Evolutionary conservation across 2,329 filamentous ascomycete genomes (phyloP), one percentile per base, ranked within the genome.

Genomic region (Leptographium lundbergii): DNA sequence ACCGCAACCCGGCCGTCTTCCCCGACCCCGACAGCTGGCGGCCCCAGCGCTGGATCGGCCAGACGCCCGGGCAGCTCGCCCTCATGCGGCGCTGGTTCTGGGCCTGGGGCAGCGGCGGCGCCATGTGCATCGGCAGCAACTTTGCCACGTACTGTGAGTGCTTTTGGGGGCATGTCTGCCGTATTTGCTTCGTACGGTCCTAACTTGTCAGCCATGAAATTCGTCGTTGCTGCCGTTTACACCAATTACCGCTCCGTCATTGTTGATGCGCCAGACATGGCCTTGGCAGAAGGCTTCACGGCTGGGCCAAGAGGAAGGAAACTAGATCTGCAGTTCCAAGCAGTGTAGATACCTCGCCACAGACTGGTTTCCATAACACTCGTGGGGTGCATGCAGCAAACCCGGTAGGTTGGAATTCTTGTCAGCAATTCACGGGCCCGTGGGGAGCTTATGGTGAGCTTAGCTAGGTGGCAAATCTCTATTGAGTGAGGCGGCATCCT

Each of bases 51-150:
- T 59, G 57, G 57, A 32, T 59, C 14, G 34, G 47, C 32, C 50
- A 58, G 57, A 54, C 57, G n/a, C 25, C 55, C 39, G 55, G 39
- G 45, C 45, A 57, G 47, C 56, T 51, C 19, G 27, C 56, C 45
- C 47, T 57, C n/a, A 57, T 57, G 56, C 56, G 56, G 10, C 56
- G 45, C 45, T 57, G 56, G 56, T 57, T 57, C 56, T 57, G 56
- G 56, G 56, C 56, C 29, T 57, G 56, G 56, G 42, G 56, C 17
- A 57, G 56, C 29, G 56, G 56, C 19, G 47, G 45, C 24, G 45
- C 56, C 56, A 57, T 57, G 56, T 57, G 56, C 47, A 57, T 57
- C 32, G 56, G 56, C 45, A 57, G 56, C 56, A 51, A 57, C 56
- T 36, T 51, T 57, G 56, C 56, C 56, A 25, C 39, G 10, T 42